Evolutionary conservation across 495 filamentous ascomycete species (phyloP).

Genomic region (Talaromyces wortmannii): DNA sequence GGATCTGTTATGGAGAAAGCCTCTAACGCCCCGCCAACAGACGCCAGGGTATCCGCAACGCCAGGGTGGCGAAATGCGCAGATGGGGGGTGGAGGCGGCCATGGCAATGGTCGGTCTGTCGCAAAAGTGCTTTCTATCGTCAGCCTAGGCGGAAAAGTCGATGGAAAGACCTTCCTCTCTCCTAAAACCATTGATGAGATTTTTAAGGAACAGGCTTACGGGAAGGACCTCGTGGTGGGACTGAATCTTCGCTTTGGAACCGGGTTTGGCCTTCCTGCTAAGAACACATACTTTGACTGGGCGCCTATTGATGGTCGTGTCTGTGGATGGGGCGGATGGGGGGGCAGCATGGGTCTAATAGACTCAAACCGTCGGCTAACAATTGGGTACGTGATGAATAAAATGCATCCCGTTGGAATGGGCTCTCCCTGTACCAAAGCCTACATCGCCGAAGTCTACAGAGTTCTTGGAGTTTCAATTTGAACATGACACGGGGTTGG

Average conservation of each 20-base stretch:
- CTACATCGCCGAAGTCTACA: too few relatives aligned
- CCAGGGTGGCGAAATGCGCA: constrained; percentile 16
- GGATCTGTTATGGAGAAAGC: constrained; percentile 2
- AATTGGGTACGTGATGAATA: constrained; percentile 38
- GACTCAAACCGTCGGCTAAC: constrained; percentile 33
- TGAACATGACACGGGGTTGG: too few relatives aligned
- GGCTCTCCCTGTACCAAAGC: too few relatives aligned
- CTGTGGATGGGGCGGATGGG: constrained; percentile 37
- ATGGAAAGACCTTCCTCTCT: constrained; percentile 21
- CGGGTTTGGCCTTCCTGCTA: constrained; percentile 21
- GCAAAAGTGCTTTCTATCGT: constrained; percentile 24
- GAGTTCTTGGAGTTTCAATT: too few relatives aligned
- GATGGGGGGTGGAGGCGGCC: constrained; percentile 21
- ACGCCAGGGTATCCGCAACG: constrained; percentile 1
- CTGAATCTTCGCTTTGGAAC: constrained; percentile 23
- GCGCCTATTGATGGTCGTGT: constrained; percentile 23
- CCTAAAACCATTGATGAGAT: constrained; percentile 25
- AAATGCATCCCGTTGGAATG: too few relatives aligned
- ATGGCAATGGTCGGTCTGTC: constrained; percentile 26
- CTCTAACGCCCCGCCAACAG: constrained; percentile 9
- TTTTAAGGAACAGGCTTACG: constrained; percentile 27
- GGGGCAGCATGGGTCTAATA: constrained; percentile 35
- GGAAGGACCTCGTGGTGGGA: constrained; percentile 23
- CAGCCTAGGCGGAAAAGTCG: constrained; percentile 19
- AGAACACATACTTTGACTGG: constrained; percentile 12